Percentiles rank a stretch among this genome's conserved stretches.
Conservation (phyloP, 2,329 filamentous ascomycete genomes). For the Colletotrichum sp. region DNA sequence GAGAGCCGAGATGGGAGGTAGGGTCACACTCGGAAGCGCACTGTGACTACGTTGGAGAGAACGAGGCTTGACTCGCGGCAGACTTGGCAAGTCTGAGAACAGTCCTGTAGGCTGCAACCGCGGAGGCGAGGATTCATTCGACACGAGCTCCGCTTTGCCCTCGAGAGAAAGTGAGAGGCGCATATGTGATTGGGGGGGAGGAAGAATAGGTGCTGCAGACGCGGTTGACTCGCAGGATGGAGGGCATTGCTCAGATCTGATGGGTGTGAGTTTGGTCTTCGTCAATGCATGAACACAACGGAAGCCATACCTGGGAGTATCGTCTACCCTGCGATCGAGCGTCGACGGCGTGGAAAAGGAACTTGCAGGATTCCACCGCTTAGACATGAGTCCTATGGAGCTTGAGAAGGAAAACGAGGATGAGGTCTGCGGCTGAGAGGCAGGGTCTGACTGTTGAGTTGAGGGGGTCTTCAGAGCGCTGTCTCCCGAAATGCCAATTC, state of each 20-base stretch:
- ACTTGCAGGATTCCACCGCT: constrained; percentile 60
- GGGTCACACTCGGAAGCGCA: constrained; percentile 62
- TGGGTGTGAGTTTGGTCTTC: constrained; percentile 18
- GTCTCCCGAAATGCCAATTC: neutral
- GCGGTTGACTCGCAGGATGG: constrained; percentile 45
- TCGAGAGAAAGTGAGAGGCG: constrained; percentile 85
- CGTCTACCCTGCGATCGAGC: constrained; percentile 41
- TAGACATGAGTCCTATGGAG: constrained; percentile 57
- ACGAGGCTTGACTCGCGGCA: constrained; percentile 47
- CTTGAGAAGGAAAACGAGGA: constrained; percentile 45
- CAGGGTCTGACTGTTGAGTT: constrained; percentile 2
- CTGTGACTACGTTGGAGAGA: constrained; percentile 74
- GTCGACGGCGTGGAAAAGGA: constrained; percentile 56
- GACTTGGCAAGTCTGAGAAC: constrained; percentile 50
- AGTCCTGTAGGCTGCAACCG: constrained; percentile 58
- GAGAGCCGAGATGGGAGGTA: constrained; percentile 60
- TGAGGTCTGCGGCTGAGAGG: constrained; percentile 20
- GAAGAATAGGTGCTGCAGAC: constrained; percentile 35
- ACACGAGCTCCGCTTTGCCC: constrained; percentile 86
- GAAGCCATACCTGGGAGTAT: constrained; percentile 50
- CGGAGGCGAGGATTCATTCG: constrained; percentile 73
- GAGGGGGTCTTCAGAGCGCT: constrained; percentile 1
- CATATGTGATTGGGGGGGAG: constrained; percentile 56
- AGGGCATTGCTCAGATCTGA: constrained; percentile 49
- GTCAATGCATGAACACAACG: neutral